Conservation (phyloP, 345 rosid species). For the Ailanthus altissimus region DNA sequence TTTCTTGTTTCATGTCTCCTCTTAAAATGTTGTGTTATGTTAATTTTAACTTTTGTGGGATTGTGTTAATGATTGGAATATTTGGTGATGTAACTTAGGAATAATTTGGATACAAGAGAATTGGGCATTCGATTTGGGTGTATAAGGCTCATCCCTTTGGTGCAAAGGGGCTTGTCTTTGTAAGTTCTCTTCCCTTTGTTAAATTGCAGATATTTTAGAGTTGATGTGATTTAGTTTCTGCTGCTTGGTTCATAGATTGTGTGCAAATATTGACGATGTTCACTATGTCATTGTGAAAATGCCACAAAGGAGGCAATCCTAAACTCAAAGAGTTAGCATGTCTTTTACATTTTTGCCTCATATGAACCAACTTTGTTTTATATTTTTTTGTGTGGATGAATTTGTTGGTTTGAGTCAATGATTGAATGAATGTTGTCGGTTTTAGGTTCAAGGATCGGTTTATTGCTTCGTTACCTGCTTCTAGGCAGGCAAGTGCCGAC, state of each 20-base stretch:
- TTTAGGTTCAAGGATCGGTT: slow-evolving; percentile 80
- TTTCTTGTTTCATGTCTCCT: neutral
- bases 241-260: neutral
- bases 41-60: neutral
- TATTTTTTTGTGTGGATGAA: neutral
- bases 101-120: slow-evolving; percentile 67
- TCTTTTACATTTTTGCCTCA: neutral
- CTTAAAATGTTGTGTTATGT: neutral
- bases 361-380: neutral
- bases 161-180: slow-evolving; percentile 64
- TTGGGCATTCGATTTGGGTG: slow-evolving; percentile 91
- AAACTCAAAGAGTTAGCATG: neutral
- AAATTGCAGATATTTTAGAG: neutral
- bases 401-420: slow-evolving; percentile 17
- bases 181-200: slow-evolving; percentile 37
- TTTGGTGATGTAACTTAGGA: slow-evolving; percentile 38
- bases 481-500: slow-evolving; percentile 71
- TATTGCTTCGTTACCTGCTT: slow-evolving; percentile 67
- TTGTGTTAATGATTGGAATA: slow-evolving; percentile 5
- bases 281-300: slow-evolving; percentile 47
- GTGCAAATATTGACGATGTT: neutral
- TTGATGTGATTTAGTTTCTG: neutral
- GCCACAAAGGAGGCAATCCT: slow-evolving; percentile 19
- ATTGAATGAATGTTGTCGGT: slow-evolving; percentile 15
- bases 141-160: slow-evolving; percentile 78